Percentiles rank a stretch among this genome's conserved stretches.
phyloP scores from a whole-genome alignment of 2,329 filamentous ascomycete genomes.

The Sporothrix mexicana region DNA sequence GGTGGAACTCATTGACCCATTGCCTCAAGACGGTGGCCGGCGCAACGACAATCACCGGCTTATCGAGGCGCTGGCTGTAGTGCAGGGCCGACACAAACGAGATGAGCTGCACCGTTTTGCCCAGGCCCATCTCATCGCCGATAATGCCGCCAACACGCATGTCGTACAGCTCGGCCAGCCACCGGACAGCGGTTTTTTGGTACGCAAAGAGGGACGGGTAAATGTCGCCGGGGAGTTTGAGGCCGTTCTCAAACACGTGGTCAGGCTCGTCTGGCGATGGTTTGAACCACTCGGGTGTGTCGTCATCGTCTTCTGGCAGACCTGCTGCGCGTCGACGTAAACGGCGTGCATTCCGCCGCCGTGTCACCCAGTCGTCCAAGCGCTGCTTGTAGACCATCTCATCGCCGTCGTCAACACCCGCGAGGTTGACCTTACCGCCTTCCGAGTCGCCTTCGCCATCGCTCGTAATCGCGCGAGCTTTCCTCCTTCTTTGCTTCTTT shows the following conservation, averaged over 20 bases:
- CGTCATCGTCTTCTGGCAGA: constrained; percentile 49
- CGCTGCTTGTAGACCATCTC: constrained; percentile 79
- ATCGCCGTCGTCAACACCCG: constrained; percentile 83
- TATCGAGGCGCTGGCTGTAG: constrained; percentile 82
- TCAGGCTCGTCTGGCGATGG: constrained; percentile 85
- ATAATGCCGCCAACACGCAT: constrained; percentile 93
- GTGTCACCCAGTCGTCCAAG: constrained; percentile 73
- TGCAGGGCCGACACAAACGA: constrained; percentile 89
- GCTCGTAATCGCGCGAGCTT: neutral
- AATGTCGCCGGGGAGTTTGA: constrained; percentile 89
- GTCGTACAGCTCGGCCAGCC: constrained; percentile 89
- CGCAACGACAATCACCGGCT: constrained; percentile 88
- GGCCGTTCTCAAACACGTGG: constrained; percentile 72
- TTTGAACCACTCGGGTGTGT: constrained; percentile 73
- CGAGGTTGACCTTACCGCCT: constrained; percentile 54
- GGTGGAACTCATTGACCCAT: constrained; percentile 98
- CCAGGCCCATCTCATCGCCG: constrained; percentile 98
- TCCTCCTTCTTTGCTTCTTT: constrained; percentile 46
- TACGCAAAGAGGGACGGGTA: constrained; percentile 93
- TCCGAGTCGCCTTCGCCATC: constrained; percentile 38
- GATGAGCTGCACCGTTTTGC: constrained; percentile 78
- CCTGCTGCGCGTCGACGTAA: constrained; percentile 45
- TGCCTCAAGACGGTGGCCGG: constrained; percentile 94
- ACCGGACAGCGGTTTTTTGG: constrained; percentile 95
- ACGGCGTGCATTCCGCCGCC: constrained; percentile 52